A percentile compares a stretch with the other conserved stretches of the same genome.
Evolutionary conservation across 768 basidiomycete genomes (phyloP).

Genomic region (Trametes punicea): DNA sequence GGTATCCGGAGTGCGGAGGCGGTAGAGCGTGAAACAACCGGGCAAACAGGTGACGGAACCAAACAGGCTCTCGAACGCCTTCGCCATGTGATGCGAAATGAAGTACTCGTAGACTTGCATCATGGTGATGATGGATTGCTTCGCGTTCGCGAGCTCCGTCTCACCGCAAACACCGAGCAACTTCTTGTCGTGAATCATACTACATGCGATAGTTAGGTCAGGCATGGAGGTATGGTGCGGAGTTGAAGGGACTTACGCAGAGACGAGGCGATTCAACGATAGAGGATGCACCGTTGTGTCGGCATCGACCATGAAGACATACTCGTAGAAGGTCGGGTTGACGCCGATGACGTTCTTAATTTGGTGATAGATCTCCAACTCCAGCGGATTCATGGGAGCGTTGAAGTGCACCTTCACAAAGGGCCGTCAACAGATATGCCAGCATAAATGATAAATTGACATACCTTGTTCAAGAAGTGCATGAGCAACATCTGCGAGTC

Average conservation of each 20-base stretch:
- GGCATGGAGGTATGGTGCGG: background rate
- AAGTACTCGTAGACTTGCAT: constrained; percentile 99
- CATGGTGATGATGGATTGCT: constrained; percentile 95
- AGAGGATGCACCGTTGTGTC: constrained; percentile 91
- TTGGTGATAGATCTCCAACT: constrained; percentile 98
- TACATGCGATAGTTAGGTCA: constrained; percentile 29
- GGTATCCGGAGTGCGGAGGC: constrained; percentile 89
- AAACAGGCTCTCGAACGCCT: constrained; percentile 95
- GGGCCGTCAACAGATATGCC: background rate
- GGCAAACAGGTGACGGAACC: constrained; percentile 98
- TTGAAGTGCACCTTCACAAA: constrained; percentile 85
- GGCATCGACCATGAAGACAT: constrained; percentile 88
- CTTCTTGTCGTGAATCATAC: constrained; percentile 97
- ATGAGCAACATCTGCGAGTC: constrained; percentile 96
- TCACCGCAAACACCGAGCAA: constrained; percentile 94
- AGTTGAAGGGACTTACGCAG: constrained; percentile 61
- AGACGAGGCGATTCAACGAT: constrained; percentile 87
- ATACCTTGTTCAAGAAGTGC: constrained; percentile 96
- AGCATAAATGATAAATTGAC: constrained; percentile 11
- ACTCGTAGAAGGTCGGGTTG: constrained; percentile 98
- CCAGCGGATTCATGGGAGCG: constrained; percentile 92
- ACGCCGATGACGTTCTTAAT: constrained; percentile 99
- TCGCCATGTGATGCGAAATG: constrained; percentile 98
- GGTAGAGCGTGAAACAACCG: constrained; percentile 98
- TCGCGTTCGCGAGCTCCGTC: constrained; percentile 87